Conservation (phyloP, 208 protist species). For the Acanthamoeba royreba region DNA sequence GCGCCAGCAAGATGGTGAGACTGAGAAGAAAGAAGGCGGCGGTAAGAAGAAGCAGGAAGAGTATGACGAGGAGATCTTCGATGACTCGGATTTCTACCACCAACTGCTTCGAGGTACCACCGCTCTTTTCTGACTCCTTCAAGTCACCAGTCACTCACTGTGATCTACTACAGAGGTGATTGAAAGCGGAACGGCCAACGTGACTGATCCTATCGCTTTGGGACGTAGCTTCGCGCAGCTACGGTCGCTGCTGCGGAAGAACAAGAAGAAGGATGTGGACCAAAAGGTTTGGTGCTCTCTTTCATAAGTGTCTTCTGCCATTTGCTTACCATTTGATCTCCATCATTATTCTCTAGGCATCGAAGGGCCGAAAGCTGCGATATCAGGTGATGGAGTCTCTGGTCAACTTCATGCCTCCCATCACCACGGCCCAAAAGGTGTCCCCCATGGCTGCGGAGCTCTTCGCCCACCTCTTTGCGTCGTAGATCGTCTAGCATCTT, state of each 20-base stretch:
- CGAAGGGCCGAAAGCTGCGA: conserved; percentile 24
- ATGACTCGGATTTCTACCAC: conserved; percentile 67
- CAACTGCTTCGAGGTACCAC: conserved; percentile 46
- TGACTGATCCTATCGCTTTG: conserved; percentile 24
- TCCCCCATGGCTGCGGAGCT: conserved; percentile 17
- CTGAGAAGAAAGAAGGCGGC: background rate
- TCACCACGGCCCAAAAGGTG: background rate
- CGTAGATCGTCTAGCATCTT: background rate
- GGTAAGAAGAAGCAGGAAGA: conserved; percentile 32
- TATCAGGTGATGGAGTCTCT: background rate
- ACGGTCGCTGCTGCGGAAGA: background rate
- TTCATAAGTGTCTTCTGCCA: background rate
- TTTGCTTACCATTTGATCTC: background rate
- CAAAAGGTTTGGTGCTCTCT: background rate
- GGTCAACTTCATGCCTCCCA: conserved; percentile 1
- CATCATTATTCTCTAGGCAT: background rate
- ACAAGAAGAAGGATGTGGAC: conserved; percentile 37
- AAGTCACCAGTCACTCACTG: background rate
- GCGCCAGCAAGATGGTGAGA: no score
- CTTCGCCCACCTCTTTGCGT: background rate
- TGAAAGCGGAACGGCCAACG: conserved; percentile 10
- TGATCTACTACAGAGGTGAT: background rate
- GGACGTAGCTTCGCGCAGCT: conserved; percentile 6
- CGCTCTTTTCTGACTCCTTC: background rate
- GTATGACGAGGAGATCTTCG: conserved; percentile 61